Base-by-base conservation (phyloP, 2,329 filamentous ascomycete genomes). In the Cladosporium velox region DNA sequence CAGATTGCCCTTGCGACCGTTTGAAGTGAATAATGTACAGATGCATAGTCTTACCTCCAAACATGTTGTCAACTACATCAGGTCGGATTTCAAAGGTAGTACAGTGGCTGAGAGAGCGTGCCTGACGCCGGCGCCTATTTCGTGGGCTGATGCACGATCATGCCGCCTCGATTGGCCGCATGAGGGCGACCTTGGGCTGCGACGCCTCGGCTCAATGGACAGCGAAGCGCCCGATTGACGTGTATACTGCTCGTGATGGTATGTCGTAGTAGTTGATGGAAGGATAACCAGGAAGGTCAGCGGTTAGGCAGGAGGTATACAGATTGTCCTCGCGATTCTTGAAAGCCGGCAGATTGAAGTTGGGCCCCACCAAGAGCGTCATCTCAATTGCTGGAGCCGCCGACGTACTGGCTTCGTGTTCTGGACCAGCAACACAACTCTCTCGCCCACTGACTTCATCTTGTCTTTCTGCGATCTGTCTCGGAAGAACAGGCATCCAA, bases 151-250 rank as follows among this genome's bases (percentile, higher is more conserved):
- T 21, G 14, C 30, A 35, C 47, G 51, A 24, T 24, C 49, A 41
- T 24, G 10, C 32, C 30, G 32, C 35, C 34, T 44, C 61, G 26
- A 64, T 64, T 64, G 61, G 61, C 61, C 61, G 61, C 61, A 47
- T 24, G n/a, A 32, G 24, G 4, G 61, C 51, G 61, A 32, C 49
- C 61, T 30, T 63, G 44, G 32, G 35, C 18, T 18, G 8, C 34
- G 21, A 26, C 51, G 15, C 26, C 26, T 26, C 28, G 49, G 51
- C 26, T 55, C 49, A 55, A 44, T 44, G 60, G 61, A 15, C 61
- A 38, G 34, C 34, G 51, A 64, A 64, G 61, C 61, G 61, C 61
- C 30, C 4, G 59, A 38, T 54, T 51, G 59, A 38, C 59, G 44
- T 49, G 49, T 49, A 61, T 35, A 55, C 4, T 14, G 4, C 34